A percentile compares a stretch with the other conserved stretches of the same genome.
Conservation (phyloP, 331 rosid species). For the Dryas integrifolia region DNA sequence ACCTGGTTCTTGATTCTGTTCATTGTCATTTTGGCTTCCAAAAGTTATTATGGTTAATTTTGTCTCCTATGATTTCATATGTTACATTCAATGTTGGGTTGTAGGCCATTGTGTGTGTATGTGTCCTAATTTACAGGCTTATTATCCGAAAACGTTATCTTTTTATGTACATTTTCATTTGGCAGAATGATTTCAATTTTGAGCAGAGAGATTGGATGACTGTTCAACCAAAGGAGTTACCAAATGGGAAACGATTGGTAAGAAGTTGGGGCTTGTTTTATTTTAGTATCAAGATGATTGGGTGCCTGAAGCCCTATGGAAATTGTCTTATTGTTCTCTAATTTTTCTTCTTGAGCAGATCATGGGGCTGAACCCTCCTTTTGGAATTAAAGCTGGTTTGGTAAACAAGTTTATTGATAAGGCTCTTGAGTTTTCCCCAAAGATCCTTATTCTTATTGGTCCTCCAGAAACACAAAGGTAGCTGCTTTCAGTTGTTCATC, state of each 20-base stretch:
- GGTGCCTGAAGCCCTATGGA: not conserved
- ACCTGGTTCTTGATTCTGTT: not conserved
- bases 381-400: slow-evolving; percentile 66
- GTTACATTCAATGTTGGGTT: not conserved
- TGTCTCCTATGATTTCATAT: not conserved
- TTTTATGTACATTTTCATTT: slow-evolving; percentile 18
- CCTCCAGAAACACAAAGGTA: slow-evolving; percentile 80
- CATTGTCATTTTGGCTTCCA: not conserved
- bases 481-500: not conserved
- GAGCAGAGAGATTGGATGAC: slow-evolving; percentile 92
- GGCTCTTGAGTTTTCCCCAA: slow-evolving; percentile 79
- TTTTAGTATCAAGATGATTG: not conserved
- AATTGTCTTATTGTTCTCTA: slow-evolving; percentile 3
- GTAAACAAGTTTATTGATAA: slow-evolving; percentile 81
- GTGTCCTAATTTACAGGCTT: not conserved
- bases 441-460: slow-evolving; percentile 76
- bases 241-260: slow-evolving; percentile 64
- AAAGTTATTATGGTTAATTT: not conserved
- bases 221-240: slow-evolving; percentile 65
- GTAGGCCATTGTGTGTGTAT: not conserved
- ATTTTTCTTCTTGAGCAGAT: slow-evolving; percentile 48
- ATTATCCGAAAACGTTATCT: not conserved
- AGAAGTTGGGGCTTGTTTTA: slow-evolving; percentile 11
- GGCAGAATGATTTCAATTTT: slow-evolving; percentile 76
- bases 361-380: slow-evolving; percentile 96